These are phyloP conservation scores for Gillenia trifoliata DNA, from an alignment of 306 rosid species.

Conservation along the genomic window DNA sequence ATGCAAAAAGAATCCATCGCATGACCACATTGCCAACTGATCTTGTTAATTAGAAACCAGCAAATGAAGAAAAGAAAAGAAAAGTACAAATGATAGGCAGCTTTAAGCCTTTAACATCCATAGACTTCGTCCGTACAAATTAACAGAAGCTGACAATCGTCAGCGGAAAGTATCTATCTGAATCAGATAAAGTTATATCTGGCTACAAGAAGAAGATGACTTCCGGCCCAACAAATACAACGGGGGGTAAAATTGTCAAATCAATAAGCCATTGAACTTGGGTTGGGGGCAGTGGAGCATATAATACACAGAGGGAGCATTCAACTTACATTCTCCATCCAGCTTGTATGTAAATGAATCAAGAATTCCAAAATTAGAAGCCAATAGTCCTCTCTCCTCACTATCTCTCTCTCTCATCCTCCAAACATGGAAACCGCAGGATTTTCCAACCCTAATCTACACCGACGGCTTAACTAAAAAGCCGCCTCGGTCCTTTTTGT, in stretches of 20 bases:
- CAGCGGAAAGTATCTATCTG: not conserved
- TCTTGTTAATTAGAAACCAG: not conserved
- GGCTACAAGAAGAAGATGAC: not conserved
- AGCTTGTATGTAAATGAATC: conserved; percentile 48
- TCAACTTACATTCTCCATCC: conserved; percentile 47
- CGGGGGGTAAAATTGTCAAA: not conserved
- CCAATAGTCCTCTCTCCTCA: conserved; percentile 29
- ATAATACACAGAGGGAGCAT: conserved; percentile 26
- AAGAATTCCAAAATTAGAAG: conserved; percentile 57
- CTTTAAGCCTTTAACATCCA: not conserved
- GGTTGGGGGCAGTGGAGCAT: too few relatives aligned
- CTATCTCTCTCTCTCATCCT: conserved; percentile 11
- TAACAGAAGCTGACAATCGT: not conserved
- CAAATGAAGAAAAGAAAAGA: not conserved
- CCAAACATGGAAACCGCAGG: conserved; percentile 28
- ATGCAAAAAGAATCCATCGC: too few relatives aligned
- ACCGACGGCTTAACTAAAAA: conserved; percentile 27
- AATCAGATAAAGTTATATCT: not conserved
- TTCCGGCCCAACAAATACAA: not conserved
- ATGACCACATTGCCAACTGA: too few relatives aligned
- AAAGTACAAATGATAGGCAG: not conserved
- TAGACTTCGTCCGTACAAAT: not conserved
- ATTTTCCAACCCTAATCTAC: conserved; percentile 45
- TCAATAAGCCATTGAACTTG: conserved; percentile 16
- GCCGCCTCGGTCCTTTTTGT: conserved; percentile 27